These are phyloP conservation scores for Crithidia brevicula DNA, from an alignment of 208 protist genomes.

Conservation along the genomic window DNA sequence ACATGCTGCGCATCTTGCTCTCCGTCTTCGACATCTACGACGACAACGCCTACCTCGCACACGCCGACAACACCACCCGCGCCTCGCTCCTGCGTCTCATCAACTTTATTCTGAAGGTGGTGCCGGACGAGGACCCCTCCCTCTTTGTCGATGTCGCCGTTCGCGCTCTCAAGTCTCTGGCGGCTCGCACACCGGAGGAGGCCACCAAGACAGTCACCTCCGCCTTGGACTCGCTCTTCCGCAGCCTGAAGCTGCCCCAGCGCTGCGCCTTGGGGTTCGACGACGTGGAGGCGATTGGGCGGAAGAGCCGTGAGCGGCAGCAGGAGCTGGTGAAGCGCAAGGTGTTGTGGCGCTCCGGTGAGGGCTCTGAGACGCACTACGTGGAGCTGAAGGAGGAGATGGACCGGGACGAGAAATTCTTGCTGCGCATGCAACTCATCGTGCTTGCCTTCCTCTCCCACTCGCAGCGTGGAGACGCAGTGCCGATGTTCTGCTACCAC, in stretches of 20 bases:
- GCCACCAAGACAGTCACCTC: constrained; percentile 74
- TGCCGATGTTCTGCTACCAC: constrained; percentile 86
- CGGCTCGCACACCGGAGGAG: constrained; percentile 81
- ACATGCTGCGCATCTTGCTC: constrained; percentile 85
- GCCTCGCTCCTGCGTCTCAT: constrained; percentile 70
- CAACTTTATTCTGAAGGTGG: constrained; percentile 86
- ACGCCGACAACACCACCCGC: constrained; percentile 89
- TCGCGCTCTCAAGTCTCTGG: constrained; percentile 73
- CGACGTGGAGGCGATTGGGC: constrained; percentile 87
- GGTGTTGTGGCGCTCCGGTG: constrained; percentile 56
- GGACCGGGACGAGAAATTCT: constrained; percentile 88
- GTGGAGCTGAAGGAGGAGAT: constrained; percentile 83
- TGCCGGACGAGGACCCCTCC: constrained; percentile 87
- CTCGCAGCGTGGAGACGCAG: constrained; percentile 71
- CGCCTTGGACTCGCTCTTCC: constrained; percentile 83
- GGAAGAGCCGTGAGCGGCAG: constrained; percentile 85
- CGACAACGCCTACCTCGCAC: constrained; percentile 85
- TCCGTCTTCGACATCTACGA: constrained; percentile 88
- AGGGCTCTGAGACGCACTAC: constrained; percentile 51
- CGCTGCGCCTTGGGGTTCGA: constrained; percentile 83
- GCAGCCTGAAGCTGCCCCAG: constrained; percentile 79
- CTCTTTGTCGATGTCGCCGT: constrained; percentile 87
- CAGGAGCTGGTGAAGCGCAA: constrained; percentile 70
- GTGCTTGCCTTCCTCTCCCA: constrained; percentile 83
- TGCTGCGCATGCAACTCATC: constrained; percentile 91